phyloP scores from a whole-genome alignment of 495 filamentous ascomycete species.

The Talaromyces thailandensis region DNA sequence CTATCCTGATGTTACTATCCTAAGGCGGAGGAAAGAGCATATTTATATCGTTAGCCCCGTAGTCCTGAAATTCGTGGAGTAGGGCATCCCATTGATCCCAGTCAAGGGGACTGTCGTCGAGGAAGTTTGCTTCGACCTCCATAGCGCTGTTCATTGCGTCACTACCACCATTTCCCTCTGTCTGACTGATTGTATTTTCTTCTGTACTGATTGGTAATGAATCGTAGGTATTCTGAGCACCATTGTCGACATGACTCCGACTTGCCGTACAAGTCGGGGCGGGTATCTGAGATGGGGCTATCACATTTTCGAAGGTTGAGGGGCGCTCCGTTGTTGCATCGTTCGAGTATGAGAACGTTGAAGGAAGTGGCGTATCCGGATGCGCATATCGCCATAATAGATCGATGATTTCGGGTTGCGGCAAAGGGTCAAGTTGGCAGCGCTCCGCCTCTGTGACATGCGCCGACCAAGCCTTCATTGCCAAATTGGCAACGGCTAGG shows the following conservation, averaged over 20 bases:
- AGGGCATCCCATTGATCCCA: conserved; percentile 29
- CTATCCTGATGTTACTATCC: background rate
- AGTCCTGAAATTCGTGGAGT: conserved; percentile 19
- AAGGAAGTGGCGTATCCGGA: background rate
- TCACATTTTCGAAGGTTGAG: background rate
- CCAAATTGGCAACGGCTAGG: conserved; percentile 24
- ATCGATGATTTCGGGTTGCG: conserved; percentile 18
- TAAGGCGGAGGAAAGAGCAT: background rate
- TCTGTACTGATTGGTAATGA: background rate
- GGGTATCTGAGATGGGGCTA: background rate
- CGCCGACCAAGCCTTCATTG: conserved; percentile 27
- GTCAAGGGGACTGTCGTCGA: conserved; percentile 19
- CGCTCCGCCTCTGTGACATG: conserved; percentile 19
- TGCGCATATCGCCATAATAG: conserved; percentile 4
- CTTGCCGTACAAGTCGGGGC: background rate
- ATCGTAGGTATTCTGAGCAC: background rate
- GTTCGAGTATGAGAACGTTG: background rate
- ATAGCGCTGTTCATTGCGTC: background rate
- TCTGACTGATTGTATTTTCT: background rate
- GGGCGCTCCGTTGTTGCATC: background rate
- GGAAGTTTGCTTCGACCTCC: conserved; percentile 10
- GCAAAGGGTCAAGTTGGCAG: conserved; percentile 10
- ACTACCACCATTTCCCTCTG: background rate
- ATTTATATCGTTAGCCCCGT: background rate
- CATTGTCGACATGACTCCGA: background rate